These are phyloP conservation scores for Perilla frutescens DNA, from an alignment of 257 asterid species.

Conservation along the genomic window DNA sequence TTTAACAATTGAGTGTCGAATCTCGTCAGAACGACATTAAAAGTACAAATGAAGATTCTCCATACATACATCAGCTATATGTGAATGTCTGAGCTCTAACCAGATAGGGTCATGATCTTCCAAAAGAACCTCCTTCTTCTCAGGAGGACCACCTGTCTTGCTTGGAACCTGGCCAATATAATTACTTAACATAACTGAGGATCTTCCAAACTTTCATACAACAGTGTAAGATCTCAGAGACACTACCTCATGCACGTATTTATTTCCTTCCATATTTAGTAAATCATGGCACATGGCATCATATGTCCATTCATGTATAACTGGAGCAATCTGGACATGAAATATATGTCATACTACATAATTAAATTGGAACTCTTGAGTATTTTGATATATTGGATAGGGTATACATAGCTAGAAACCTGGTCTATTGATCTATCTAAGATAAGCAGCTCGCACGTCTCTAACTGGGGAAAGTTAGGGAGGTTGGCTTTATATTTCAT, in stretches of 20 bases:
- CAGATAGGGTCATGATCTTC: constrained; percentile 99
- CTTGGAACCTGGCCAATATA: constrained; percentile 71
- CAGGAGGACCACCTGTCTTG: constrained; percentile 79
- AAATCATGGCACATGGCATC: constrained; percentile 99
- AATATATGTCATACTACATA: constrained; percentile 6
- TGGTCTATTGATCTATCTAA: constrained; percentile 97
- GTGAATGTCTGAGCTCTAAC: constrained; percentile 98
- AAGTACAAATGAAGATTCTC: constrained; percentile 21
- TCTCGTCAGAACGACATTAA: constrained; percentile 24
- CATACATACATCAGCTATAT: constrained; percentile 94
- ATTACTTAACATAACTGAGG: constrained; percentile 26
- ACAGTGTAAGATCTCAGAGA: constrained; percentile 30
- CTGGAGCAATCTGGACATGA: constrained; percentile 79
- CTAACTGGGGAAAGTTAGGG: constrained; percentile 85
- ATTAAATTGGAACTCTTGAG: background rate
- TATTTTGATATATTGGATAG: constrained; percentile 9
- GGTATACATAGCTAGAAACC: constrained; percentile 51
- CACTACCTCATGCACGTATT: constrained; percentile 90
- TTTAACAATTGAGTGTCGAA: background rate
- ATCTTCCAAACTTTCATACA: constrained; percentile 34
- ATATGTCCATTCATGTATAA: constrained; percentile 99
- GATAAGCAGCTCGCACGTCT: constrained; percentile 97
- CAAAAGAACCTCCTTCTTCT: constrained; percentile 95
- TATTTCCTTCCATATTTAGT: constrained; percentile 94
- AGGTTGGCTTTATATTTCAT: constrained; percentile 82